Base-by-base conservation (phyloP, 345 rosid species). In the Triadica sebifera region DNA sequence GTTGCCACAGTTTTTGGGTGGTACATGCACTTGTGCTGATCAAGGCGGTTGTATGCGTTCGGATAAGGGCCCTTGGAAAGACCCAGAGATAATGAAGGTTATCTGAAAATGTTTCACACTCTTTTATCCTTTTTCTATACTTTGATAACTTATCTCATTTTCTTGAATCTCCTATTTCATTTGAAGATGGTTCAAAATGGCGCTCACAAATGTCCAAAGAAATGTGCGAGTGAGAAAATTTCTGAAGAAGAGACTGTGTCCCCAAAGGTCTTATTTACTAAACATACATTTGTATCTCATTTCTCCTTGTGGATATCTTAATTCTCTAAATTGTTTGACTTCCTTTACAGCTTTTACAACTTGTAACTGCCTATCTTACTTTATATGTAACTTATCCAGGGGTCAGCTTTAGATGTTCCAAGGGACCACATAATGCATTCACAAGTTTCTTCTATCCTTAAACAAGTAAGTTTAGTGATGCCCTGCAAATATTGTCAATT, bases 11-110 rank as follows among this genome's bases (percentile, higher is more conserved):
- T 92, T 95, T 79, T 83, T 95, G 64, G 98, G 99, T 69, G 99
- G 99, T 24, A 77, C 92, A 22, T 95, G 99, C 78, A 91, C 90
- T 17, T 95, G 98, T 85, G 87, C 89, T 79, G 92, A 87, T 38
- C 78, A 78, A 29, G 97, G 99, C 61, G 98, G 99, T 4, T 95
- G 99, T 61, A 84, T 93, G 93, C 88, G 82, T 56, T 93, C 98
- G 67, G 97, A 95, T 81, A 95, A 93, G 82, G 99, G 99, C 45
- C 98, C 98, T 24, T 95, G 98, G 99, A 90, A 90, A 39, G 81
- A 93, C 73, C 80, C 82, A 25, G 94, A 88, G 72, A 82, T 91
- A 72, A 25, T 95, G 81, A 88, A 87, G 97, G 99, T 94, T 69
- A 37, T 6, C 64, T 47, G 17, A 4, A 51, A 62, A 59, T 24